phyloP scores from a whole-genome alignment of 345 rosid genomes.

The Geranium brycei region DNA sequence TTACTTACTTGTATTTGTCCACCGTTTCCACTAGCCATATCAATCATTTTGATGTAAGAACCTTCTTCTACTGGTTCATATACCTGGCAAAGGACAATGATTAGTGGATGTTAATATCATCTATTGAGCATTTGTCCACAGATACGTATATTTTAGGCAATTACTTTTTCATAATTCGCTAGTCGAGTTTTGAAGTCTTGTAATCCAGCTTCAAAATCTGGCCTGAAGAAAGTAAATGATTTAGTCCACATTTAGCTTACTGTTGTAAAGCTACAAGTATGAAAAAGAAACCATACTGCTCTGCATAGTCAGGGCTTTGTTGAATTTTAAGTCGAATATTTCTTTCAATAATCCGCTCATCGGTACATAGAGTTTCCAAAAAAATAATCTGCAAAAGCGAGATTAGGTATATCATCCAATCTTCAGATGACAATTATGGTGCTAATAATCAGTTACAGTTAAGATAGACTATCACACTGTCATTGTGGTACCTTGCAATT shows the following conservation, averaged over 20 bases:
- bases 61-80: conserved; percentile 99
- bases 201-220: conserved; percentile 84
- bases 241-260: conserved; percentile 12
- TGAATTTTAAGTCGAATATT: conserved; percentile 97
- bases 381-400: conserved; percentile 58
- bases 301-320: conserved; percentile 98
- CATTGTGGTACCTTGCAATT: conserved; percentile 72
- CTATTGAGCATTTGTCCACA: conserved; percentile 6
- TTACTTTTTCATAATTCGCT: conserved; percentile 76
- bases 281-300: conserved; percentile 52
- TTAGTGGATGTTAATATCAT: conserved; percentile 3
- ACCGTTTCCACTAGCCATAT: conserved; percentile 93
- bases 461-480: background rate
- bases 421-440: background rate
- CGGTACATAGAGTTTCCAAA: conserved; percentile 94
- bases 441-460: background rate
- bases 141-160: conserved; percentile 10
- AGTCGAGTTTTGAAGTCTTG: conserved; percentile 78
- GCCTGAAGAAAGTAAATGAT: conserved; percentile 39
- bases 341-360: conserved; percentile 81
- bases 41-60: conserved; percentile 97
- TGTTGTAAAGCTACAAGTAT: conserved; percentile 10
- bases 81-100: conserved; percentile 39
- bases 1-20: conserved; percentile 82
- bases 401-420: too few species aligned